A percentile compares a stretch with the other conserved stretches of the same genome.
Conservation (phyloP, 257 asterid species). For the Solanum chmielewskii region DNA sequence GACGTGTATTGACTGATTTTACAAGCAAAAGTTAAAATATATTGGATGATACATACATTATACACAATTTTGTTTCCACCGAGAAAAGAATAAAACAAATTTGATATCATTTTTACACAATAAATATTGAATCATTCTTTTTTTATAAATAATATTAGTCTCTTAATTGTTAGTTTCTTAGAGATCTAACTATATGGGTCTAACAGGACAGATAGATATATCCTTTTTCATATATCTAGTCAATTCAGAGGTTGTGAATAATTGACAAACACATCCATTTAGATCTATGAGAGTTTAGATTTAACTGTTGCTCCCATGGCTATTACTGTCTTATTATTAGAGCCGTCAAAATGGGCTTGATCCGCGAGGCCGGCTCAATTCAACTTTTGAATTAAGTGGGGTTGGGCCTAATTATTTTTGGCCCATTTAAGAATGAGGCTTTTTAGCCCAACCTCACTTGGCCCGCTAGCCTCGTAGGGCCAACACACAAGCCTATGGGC, state of each 20-base stretch:
- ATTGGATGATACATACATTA: not conserved
- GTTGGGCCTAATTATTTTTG: too few species aligned
- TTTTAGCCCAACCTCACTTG: too few species aligned
- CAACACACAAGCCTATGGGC: too few species aligned
- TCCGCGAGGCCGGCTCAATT: too few species aligned
- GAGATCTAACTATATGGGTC: not conserved
- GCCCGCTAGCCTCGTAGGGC: too few species aligned
- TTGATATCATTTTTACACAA: not conserved
- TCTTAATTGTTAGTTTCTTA: not conserved
- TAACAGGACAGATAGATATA: not conserved
- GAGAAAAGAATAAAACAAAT: too few species aligned
- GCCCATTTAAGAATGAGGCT: too few species aligned
- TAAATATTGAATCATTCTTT: not conserved
- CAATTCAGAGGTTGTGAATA: not conserved
- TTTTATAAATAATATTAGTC: not conserved
- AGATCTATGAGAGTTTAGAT: not conserved
- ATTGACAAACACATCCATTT: not conserved
- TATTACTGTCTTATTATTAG: not conserved
- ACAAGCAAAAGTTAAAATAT: not conserved
- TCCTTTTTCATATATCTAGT: not conserved
- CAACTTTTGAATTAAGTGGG: too few species aligned
- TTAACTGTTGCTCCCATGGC: not conserved
- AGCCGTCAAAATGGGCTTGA: too few species aligned
- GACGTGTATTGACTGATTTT: not conserved
- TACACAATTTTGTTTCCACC: not conserved